These are phyloP conservation scores for Stephanodiscus minutulus DNA, from an alignment of 108 stramenopile genomes.

Conservation along the genomic window DNA sequence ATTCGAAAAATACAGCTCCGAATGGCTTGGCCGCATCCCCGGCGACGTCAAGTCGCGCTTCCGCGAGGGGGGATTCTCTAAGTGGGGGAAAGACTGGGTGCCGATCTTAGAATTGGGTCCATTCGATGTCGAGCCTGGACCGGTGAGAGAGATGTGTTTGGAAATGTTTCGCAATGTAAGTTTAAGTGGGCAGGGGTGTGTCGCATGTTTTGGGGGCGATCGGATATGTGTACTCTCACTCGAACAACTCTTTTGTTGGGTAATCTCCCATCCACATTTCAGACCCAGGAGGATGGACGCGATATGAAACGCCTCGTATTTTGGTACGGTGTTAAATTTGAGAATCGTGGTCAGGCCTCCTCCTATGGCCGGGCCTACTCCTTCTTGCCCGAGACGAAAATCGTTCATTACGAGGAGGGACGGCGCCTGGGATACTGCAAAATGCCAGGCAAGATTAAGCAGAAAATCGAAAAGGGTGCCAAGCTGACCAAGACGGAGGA, in stretches of 20 bases:
- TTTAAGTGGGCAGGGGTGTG: no score
- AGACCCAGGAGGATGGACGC: constrained; percentile 49
- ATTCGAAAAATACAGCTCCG: constrained; percentile 43
- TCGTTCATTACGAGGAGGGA: constrained; percentile 53
- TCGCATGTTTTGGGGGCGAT: no score
- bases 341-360: constrained; percentile 43
- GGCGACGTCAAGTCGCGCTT: constrained; percentile 54
- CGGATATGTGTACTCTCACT: no score
- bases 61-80: constrained; percentile 68
- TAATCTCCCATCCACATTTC: constrained; percentile 1
- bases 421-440: constrained; percentile 27
- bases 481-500: constrained; percentile 55
- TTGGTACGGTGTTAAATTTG: constrained; percentile 55
- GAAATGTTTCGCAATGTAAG: constrained; percentile 81
- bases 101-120: constrained; percentile 75
- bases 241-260: no score
- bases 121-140: constrained; percentile 69
- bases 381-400: constrained; percentile 44
- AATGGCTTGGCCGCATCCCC: constrained; percentile 56
- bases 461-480: constrained; percentile 40
- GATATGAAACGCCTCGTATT: constrained; percentile 55
- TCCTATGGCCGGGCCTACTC: no score
- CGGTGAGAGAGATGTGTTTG: constrained; percentile 68
- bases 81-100: constrained; percentile 61
- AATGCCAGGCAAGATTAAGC: constrained; percentile 42